These are phyloP conservation scores for Alisma plantagoaquatica DNA, from an alignment of 106 monocot species.

Conservation along the genomic window DNA sequence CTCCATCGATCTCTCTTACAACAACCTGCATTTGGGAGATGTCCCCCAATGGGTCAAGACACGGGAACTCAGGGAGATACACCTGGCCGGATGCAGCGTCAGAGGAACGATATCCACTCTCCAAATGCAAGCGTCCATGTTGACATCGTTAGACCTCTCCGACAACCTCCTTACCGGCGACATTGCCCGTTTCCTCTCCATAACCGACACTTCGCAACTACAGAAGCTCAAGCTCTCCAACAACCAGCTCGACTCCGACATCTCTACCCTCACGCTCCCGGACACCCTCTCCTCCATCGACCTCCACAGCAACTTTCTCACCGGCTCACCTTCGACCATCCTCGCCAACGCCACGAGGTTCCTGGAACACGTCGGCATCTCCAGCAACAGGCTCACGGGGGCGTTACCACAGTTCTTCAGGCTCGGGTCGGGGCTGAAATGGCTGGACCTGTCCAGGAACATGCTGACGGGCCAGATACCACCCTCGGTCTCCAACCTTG, in stretches of 20 bases:
- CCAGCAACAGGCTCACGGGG: conserved; percentile 55
- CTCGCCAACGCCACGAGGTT: conserved; percentile 11
- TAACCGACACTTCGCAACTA: conserved; percentile 27
- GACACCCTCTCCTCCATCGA: conserved; percentile 26
- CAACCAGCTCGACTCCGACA: conserved; percentile 23
- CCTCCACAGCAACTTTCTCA: conserved; percentile 32
- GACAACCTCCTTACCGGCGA: conserved; percentile 42
- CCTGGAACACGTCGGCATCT: conserved; percentile 33
- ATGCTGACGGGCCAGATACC: conserved; percentile 54
- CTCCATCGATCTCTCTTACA: conserved; percentile 69
- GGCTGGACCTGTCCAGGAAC: conserved; percentile 52
- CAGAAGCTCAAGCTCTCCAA: conserved; percentile 24
- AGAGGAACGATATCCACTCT: conserved; percentile 23
- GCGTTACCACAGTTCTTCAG: conserved; percentile 40
- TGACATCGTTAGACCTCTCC: conserved; percentile 50
- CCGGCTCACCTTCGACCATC: conserved; percentile 16
- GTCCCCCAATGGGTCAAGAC: conserved; percentile 45
- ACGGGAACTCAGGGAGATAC: conserved; percentile 31
- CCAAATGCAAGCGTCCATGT: conserved; percentile 13
- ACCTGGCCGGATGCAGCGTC: conserved; percentile 53
- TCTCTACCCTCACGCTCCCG: conserved; percentile 22
- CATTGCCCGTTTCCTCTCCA: conserved; percentile 20
- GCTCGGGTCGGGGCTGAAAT: conserved; percentile 16
- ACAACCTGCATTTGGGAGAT: conserved; percentile 31
- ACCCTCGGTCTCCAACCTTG: conserved; percentile 30